These are phyloP conservation scores for Termitomyces sp. DNA, from an alignment of 768 basidiomycete genomes.

Conservation along the genomic window DNA sequence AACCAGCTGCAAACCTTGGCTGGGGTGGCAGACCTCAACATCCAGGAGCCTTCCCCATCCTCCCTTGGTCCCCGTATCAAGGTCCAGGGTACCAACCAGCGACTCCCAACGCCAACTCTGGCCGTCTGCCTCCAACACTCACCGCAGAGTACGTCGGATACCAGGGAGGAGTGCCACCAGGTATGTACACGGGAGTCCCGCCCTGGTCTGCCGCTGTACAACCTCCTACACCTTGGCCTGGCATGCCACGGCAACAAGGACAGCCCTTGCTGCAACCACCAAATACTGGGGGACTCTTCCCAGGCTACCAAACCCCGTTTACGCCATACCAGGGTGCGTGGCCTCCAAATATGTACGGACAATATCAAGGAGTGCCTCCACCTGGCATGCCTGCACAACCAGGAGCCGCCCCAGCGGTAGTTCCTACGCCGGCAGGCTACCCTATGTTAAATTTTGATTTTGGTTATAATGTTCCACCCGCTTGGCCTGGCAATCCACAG, in stretches of 20 bases:
- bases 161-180: not conserved
- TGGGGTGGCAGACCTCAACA: constrained; percentile 1
- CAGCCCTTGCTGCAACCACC: not conserved
- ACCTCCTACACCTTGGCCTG: not conserved
- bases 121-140: not conserved
- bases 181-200: not conserved
- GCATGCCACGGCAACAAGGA: not conserved
- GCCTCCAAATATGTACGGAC: not conserved
- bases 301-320: not conserved
- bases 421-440: not conserved
- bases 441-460: constrained; percentile 1
- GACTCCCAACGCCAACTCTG: not conserved
- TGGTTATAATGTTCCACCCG: not conserved
- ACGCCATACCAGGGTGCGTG: constrained; percentile 2
- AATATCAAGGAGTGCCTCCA: not conserved
- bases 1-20: not conserved
- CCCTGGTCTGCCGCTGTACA: constrained; percentile 3
- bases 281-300: not conserved
- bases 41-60: not conserved
- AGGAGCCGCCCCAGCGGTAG: not conserved
- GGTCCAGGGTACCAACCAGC: constrained; percentile 1
- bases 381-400: not conserved
- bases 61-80: not conserved
- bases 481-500: not conserved
- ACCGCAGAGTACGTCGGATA: not conserved